Base-by-base conservation (phyloP, 1,284 basidiomycete species). In the Agroathelia rolfsii region DNA sequence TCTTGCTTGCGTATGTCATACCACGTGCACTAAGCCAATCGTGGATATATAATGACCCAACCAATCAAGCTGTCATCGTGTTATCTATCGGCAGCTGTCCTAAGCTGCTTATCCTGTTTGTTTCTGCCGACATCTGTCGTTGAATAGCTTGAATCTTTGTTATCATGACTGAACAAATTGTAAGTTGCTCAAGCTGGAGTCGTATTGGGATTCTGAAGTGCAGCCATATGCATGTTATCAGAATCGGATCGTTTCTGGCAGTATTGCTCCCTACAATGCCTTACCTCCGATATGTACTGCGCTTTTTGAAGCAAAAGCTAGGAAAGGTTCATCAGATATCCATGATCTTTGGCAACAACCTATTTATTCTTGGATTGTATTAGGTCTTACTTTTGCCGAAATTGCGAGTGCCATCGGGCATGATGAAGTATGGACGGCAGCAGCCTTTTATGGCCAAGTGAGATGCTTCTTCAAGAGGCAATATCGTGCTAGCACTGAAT, bases 391-490 rank as follows among this genome's bases (percentile, higher is more conserved):
- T 9, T 90, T 89, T 42, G 81, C 76, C 30, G 59, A 73, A 29
- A 76, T 90, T 41, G 82, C 71, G 4, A 63, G 76, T 38, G 62
- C 62, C 9, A 66, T 90, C 38, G 72, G 69, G n/a, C 76, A 71
- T 47, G 81, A 86, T 45, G 87, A 93, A 53, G 70, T 90, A 23
- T 93, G 84, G 84, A 70, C 87, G n/a, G 87, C 87, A 2, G 74
- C 86, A 1, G 69, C 82, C 24, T 87, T 92, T 58, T 90, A 87
- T 45, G 87, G 82, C 6, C 85, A 89, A 62, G 80, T 77, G 39
- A 18, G 62, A 45, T 30, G 28, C 28, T 31, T 22, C 13, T 23
- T 24, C 23, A 24, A 32, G 33, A 12, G 3, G 15, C 12, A 27
- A 26, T 21, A 32, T 28, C 19, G 21, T 33, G 2, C 24, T 20